Percentiles rank a stretch among this genome's conserved stretches.
Evolutionary conservation across 495 filamentous ascomycete species (phyloP).

Genomic region (Hyaloscypha hepaticicola): DNA sequence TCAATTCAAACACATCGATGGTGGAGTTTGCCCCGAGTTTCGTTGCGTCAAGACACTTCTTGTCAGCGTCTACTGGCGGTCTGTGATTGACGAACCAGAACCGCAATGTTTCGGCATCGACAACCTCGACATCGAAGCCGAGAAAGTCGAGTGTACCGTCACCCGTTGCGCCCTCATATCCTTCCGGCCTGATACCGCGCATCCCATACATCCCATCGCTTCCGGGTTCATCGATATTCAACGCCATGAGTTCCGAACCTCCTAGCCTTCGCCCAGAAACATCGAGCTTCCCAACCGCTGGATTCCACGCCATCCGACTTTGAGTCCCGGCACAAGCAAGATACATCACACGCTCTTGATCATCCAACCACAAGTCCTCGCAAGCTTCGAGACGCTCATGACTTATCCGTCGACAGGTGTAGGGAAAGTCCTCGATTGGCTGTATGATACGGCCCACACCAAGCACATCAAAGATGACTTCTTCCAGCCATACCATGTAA

Average conservation of each 20-base stretch:
- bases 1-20: neutral
- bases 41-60: neutral
- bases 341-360: neutral
- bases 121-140: neutral
- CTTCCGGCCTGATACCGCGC: neutral
- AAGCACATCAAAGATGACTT: slow-evolving; percentile 16
- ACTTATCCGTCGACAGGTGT: slow-evolving; percentile 26
- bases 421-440: slow-evolving; percentile 34
- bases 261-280: neutral
- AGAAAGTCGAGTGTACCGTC: neutral
- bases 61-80: neutral
- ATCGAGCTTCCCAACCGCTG: neutral
- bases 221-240: neutral
- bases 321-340: neutral
- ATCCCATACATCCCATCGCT: neutral
- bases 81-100: neutral
- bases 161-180: neutral
- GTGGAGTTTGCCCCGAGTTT: neutral
- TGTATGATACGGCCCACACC: slow-evolving; percentile 32
- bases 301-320: neutral
- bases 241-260: neutral
- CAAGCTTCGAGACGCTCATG: slow-evolving; percentile 12
- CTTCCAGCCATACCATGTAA: slow-evolving; percentile 5
- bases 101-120: neutral
- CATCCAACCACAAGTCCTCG: slow-evolving; percentile 1